phyloP scores from a whole-genome alignment of 1,284 basidiomycete species.

The Sporisorium reilianum region DNA sequence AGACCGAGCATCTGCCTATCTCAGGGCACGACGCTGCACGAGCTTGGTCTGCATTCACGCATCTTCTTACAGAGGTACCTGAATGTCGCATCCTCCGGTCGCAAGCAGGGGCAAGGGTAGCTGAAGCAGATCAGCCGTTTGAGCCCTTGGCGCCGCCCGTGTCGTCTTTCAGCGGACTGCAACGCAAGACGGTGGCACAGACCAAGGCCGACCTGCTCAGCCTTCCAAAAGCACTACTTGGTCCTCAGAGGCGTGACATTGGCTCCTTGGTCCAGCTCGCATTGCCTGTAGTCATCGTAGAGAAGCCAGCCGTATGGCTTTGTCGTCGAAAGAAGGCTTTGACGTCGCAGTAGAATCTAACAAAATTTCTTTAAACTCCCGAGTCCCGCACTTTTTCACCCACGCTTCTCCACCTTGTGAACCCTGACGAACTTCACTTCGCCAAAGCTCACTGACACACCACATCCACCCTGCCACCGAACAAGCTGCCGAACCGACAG shows the following conservation, averaged over 20 bases:
- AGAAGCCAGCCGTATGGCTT: slow-evolving; percentile 35
- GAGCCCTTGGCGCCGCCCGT: slow-evolving; percentile 22
- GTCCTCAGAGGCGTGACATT: not conserved
- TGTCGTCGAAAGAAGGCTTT: slow-evolving; percentile 28
- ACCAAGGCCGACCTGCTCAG: slow-evolving; percentile 15
- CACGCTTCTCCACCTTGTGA: slow-evolving; percentile 13
- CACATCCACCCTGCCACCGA: not conserved
- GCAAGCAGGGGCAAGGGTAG: slow-evolving; percentile 1
- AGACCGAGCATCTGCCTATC: slow-evolving; percentile 53
- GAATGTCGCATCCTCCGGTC: slow-evolving; percentile 29
- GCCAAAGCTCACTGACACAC: not conserved
- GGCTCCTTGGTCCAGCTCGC: slow-evolving; percentile 9
- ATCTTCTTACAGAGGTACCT: slow-evolving; percentile 43
- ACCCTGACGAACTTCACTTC: not conserved
- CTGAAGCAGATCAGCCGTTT: slow-evolving; percentile 32
- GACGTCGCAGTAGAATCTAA: not conserved
- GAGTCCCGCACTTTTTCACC: slow-evolving; percentile 5
- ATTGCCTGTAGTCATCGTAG: slow-evolving; percentile 27
- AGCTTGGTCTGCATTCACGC: slow-evolving; percentile 43
- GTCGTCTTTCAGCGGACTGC: slow-evolving; percentile 21
- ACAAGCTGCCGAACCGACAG: not conserved
- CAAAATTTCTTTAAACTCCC: not conserved
- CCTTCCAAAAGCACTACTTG: not conserved
- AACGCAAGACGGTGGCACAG: slow-evolving; percentile 23
- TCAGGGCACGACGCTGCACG: slow-evolving; percentile 11